Evolutionary conservation across 2,329 filamentous ascomycete species (phyloP), one percentile per base, ranked within the genome.

Genomic region (Botrytis sinoallii): DNA sequence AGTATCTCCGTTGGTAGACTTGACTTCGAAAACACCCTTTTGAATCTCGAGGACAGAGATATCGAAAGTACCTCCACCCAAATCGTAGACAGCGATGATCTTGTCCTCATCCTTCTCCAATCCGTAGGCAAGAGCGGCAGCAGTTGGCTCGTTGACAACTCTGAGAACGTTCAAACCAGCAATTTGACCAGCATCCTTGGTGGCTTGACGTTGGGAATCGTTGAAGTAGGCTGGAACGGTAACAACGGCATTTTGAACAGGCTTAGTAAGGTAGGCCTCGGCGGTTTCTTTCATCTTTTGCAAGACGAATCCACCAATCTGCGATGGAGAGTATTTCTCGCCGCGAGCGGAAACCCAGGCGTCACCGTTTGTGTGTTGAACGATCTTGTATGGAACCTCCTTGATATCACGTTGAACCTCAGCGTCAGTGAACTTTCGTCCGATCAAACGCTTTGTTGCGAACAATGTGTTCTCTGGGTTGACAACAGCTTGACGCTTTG

Each of bases 271-370:
- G 86, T 97, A 97, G 76, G 92, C 88, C 88, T 98, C 95, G 78
- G 95, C 95, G 70, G 95, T 98, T 89, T 98, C 95, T 91, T 97
- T 98, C 95, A 98, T 98, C 90, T 98, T 98, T 85, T 94, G 92
- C 81, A 98, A 90, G 78, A 98, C 89, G 85, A 98, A 97, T 82
- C 95, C 95, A 89, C 95, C 95, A 77, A 98, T 93, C 85, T 98
- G 95, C n/a, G 95, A 97, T 74, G 95, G 95, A 78, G 95, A 98
- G 88, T 98, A 98, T 85, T 95, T 97, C 85, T 98, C 91, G 82
- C 91, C 94, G 79, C 94, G 94, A 80, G 95, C 93, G 85, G 95
- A 90, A 77, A 98, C 92, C 95, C 95, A 98, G 76, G 95, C 95
- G 83, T 98, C 95, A 80, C 95, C 95, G 84, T 98, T 98, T 86